Base-by-base conservation (phyloP, 75 land plant genomes). In the Ceratopteris richardii region DNA sequence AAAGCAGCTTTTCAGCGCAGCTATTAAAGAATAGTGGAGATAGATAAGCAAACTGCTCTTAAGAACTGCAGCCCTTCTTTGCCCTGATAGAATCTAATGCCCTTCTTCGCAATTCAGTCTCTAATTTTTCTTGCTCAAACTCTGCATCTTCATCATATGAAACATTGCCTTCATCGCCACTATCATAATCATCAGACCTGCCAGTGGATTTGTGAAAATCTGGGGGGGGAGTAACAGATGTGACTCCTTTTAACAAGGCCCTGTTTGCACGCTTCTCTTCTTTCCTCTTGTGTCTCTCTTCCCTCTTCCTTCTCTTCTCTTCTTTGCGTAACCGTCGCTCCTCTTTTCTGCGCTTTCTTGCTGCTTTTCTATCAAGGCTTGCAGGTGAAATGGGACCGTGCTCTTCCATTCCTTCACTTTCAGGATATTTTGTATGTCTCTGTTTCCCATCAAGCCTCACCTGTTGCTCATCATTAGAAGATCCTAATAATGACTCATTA, bases 41-140 rank as follows among this genome's bases (percentile, higher is more conserved):
- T n/a, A n/a, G n/a, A n/a, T n/a, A n/a, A n/a, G n/a, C n/a, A n/a
- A n/a, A n/a, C n/a, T n/a, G n/a, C n/a, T n/a, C n/a, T n/a, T n/a
- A n/a, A n/a, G n/a, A n/a, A n/a, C n/a, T n/a, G n/a, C n/a, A n/a
- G n/a, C n/a, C 46, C 73, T 75, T 90, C 75, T 79, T 90, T 30
- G 96, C 93, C 51, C 77, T 73, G 29, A 90, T 57, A 9, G 88
- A 79, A 65, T 90, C 85, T 13, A 90, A 76, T 17, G 96, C 96
- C 74, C 87, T 90, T 25, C 81, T 78, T 31, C 96, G 64, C 25
- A 90, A 66, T 57, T 85, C 85, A 68, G 79, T 76, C 72, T 90
- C 96, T 28, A 84, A 63, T 62, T 40, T 81, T 69, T 77, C 81
- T 61, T 86, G 85, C 55, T 79, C 80, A 57, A 66, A 29, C 43